A percentile compares a stretch with the other conserved stretches of the same genome.
phyloP scores from a whole-genome alignment of 108 stramenopile genomes.

The Conticribra guillardii region DNA sequence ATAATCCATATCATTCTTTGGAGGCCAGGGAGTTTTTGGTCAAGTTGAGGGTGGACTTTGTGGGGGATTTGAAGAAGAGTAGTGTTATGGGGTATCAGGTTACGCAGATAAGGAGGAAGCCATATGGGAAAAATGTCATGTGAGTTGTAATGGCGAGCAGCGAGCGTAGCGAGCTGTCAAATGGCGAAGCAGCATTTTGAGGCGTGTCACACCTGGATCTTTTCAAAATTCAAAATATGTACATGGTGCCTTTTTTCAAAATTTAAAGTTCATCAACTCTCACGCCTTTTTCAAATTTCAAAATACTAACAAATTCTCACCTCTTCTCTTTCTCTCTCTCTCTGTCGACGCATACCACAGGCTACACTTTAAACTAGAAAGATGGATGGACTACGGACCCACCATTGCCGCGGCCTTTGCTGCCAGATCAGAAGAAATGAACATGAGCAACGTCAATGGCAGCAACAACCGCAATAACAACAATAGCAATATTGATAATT shows the following conservation, averaged over 20 bases:
- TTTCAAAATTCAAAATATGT: too few species aligned
- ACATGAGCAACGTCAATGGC: conserved; percentile 3
- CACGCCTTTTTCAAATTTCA: not conserved
- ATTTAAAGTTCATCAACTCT: too few species aligned
- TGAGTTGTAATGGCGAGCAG: conserved; percentile 30
- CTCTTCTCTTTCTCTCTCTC: not conserved
- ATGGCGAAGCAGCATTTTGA: not conserved
- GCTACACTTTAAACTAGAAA: conserved; percentile 89
- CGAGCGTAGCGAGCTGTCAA: not conserved
- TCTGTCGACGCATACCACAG: not conserved
- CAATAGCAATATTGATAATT: conserved; percentile 8
- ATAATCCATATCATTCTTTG: conserved; percentile 85
- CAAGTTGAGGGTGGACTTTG: conserved; percentile 89
- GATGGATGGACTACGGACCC: conserved; percentile 93
- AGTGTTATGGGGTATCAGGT: conserved; percentile 90
- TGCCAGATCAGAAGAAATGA: conserved; percentile 63
- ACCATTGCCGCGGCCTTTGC: conserved; percentile 93
- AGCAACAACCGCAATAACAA: conserved; percentile 1
- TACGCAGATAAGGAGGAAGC: conserved; percentile 80
- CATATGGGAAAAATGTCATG: conserved; percentile 81
- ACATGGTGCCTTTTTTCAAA: too few species aligned
- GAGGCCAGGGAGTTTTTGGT: conserved; percentile 82
- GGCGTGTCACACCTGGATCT: too few species aligned
- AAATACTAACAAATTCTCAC: not conserved
- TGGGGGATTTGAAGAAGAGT: conserved; percentile 83